These are phyloP conservation scores for Pigoraptor vietnamica DNA, from an alignment of 78 protist species.

Conservation along the genomic window DNA sequence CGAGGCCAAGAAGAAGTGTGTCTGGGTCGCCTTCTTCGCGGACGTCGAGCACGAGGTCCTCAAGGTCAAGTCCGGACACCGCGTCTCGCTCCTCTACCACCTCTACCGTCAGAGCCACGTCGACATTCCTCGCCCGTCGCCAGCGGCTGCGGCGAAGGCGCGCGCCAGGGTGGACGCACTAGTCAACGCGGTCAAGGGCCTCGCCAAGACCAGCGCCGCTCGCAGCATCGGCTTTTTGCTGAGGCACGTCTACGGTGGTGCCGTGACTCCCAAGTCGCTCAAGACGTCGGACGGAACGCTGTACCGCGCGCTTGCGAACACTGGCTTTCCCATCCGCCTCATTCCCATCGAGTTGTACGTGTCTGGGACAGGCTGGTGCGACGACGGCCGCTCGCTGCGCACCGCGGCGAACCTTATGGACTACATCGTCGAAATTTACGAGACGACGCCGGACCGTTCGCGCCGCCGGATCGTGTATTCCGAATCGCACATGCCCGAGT, in stretches of 20 bases:
- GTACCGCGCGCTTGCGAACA: neutral
- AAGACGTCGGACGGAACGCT: neutral
- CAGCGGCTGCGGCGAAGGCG: neutral
- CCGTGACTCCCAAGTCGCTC: neutral
- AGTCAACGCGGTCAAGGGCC: too few species aligned
- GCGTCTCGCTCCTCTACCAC: neutral
- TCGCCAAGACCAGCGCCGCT: too few species aligned
- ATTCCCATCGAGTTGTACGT: neutral
- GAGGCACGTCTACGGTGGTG: neutral
- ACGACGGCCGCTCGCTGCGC: neutral
- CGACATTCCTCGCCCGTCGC: neutral
- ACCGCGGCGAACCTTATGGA: neutral
- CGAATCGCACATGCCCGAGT: neutral
- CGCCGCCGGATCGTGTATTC: neutral
- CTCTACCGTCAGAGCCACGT: neutral
- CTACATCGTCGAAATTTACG: neutral
- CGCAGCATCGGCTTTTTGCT: neutral
- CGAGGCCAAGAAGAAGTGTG: neutral
- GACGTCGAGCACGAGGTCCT: neutral
- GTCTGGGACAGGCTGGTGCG: neutral
- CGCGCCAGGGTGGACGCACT: too few species aligned
- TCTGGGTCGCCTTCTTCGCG: neutral
- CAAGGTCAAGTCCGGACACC: neutral
- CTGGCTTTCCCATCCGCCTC: neutral
- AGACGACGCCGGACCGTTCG: neutral